Conservation (phyloP, 192 early-diverging fungal species). For the Funneliformis geosporum region DNA sequence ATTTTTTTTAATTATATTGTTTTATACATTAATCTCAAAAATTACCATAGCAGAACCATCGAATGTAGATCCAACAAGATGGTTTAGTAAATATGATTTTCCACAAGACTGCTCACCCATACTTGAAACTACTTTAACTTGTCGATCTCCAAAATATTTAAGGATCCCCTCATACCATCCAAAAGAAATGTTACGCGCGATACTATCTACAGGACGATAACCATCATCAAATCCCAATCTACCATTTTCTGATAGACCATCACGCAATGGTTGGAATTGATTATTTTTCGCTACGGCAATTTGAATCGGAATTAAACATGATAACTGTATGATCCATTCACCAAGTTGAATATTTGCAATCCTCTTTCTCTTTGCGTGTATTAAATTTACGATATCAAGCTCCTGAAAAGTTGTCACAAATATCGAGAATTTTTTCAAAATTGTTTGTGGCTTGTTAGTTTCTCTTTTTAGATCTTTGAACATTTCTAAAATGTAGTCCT, state of each 20-base stretch:
- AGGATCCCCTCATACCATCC: slow-evolving; percentile 31
- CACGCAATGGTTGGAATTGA: slow-evolving; percentile 1
- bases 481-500: background rate
- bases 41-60: slow-evolving; percentile 33
- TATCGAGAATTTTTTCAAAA: background rate
- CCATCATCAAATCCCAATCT: background rate
- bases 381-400: background rate
- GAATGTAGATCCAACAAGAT: slow-evolving; percentile 23
- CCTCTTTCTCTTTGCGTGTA: background rate
- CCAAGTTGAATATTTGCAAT: background rate
- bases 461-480: background rate
- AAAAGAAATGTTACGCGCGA: slow-evolving; percentile 9
- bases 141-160: slow-evolving; percentile 21
- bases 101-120: slow-evolving; percentile 35
- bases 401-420: background rate
- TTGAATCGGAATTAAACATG: slow-evolving; percentile 3
- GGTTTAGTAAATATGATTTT: slow-evolving; percentile 31
- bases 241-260: slow-evolving; percentile 18
- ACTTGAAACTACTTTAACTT: slow-evolving; percentile 26
- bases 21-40: background rate
- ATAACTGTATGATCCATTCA: slow-evolving; percentile 21
- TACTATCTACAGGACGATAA: background rate
- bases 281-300: slow-evolving; percentile 33
- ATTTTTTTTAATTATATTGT: background rate
- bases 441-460: background rate